A percentile compares a stretch with the other conserved stretches of the same genome.
Evolutionary conservation across 345 rosid species (phyloP).

Genomic region (Tarenaya hassleriana): DNA sequence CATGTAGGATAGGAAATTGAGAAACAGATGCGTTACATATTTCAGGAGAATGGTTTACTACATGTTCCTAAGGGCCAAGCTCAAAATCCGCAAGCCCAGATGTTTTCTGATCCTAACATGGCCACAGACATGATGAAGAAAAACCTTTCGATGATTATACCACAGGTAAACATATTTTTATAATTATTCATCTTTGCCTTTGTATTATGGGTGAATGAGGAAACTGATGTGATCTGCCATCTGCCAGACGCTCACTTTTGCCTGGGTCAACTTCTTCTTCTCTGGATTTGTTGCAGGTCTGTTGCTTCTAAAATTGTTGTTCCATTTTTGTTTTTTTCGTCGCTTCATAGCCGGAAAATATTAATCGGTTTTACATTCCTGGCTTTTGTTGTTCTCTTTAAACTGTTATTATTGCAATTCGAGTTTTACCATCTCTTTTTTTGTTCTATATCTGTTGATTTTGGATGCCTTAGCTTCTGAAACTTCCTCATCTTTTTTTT

Average conservation of each 20-base stretch:
- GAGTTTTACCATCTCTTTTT: too few species aligned
- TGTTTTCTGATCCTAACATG: constrained; percentile 99
- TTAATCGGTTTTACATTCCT: background rate
- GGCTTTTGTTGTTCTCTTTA: background rate
- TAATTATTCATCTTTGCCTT: constrained; percentile 4
- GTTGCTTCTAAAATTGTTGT: constrained; percentile 3
- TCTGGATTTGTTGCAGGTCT: constrained; percentile 98
- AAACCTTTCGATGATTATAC: constrained; percentile 96
- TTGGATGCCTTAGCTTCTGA: background rate
- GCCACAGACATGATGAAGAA: constrained; percentile 99
- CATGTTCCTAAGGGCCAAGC: constrained; percentile 79
- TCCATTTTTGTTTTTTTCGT: background rate
- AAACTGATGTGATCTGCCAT: constrained; percentile 22
- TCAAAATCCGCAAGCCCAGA: constrained; percentile 87
- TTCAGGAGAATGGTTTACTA: constrained; percentile 89
- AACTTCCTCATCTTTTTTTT: background rate
- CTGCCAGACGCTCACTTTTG: constrained; percentile 87
- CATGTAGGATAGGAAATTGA: background rate
- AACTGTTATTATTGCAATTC: background rate
- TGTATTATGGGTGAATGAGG: background rate
- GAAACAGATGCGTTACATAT: constrained; percentile 6
- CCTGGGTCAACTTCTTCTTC: constrained; percentile 99
- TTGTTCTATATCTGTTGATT: background rate
- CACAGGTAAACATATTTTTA: constrained; percentile 52
- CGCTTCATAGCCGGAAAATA: background rate